Conservation (phyloP, 352 stramenopile species). For the Pythium biforme region DNA sequence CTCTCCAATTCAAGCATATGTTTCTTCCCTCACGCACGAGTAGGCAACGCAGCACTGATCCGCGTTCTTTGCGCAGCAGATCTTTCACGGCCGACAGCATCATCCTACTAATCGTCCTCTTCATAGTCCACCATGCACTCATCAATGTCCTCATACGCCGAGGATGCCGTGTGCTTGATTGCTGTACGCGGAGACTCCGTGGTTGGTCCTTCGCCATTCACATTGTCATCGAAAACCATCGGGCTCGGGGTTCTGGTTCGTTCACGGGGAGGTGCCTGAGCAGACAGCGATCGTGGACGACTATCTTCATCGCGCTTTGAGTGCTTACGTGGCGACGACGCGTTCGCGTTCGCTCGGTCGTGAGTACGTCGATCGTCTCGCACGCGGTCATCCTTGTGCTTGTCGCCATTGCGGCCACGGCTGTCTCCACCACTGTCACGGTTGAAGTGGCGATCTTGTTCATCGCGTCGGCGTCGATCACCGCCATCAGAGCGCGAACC, state of each 20-base stretch:
- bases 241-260: constrained; percentile 18
- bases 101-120: constrained; percentile 62
- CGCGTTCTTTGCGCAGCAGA: too few relatives aligned
- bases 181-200: constrained; percentile 1
- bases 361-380: constrained; percentile 6
- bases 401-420: constrained; percentile 4
- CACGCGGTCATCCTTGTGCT: background rate
- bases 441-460: constrained; percentile 3
- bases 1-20: background rate
- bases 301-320: constrained; percentile 1
- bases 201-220: background rate
- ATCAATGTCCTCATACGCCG: constrained; percentile 57
- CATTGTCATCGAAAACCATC: constrained; percentile 9
- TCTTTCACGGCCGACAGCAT: background rate
- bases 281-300: constrained; percentile 42
- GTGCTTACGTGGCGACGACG: background rate
- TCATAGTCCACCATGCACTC: constrained; percentile 83
- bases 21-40: background rate
- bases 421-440: background rate
- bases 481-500: background rate
- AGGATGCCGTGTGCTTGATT: constrained; percentile 12
- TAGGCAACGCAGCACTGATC: background rate
- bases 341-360: background rate
- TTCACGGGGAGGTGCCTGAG: constrained; percentile 18
- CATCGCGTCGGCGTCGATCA: constrained; percentile 7